Evolutionary conservation across 2,329 filamentous ascomycete genomes (phyloP).

Genomic region (Diaporthe longicolla): DNA sequence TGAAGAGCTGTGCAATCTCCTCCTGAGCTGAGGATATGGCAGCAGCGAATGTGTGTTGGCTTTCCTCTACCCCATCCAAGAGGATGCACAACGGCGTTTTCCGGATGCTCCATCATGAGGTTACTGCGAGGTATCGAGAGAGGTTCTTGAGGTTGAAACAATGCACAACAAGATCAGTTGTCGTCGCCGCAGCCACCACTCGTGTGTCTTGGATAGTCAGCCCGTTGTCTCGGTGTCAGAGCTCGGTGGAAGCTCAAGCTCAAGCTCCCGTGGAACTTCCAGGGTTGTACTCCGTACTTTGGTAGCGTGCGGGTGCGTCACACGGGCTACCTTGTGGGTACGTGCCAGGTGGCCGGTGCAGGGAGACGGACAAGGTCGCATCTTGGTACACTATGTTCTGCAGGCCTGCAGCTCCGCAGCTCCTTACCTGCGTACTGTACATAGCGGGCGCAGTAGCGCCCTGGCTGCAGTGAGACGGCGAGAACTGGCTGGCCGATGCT

Average conservation of each 20-base stretch:
- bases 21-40: conserved; percentile 19
- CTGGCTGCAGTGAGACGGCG: conserved; percentile 13
- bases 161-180: no score
- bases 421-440: not conserved
- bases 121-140: no score
- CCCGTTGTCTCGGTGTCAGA: not conserved
- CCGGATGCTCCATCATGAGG: not conserved
- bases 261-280: conserved; percentile 29
- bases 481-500: conserved; percentile 14
- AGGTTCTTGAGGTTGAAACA: no score
- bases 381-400: conserved; percentile 5
- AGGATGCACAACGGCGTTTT: conserved; percentile 22
- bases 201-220: not conserved
- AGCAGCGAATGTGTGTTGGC: not conserved
- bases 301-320: conserved; percentile 19
- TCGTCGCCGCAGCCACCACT: not conserved
- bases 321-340: conserved; percentile 18
- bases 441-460: conserved; percentile 19
- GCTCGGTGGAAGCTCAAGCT: conserved; percentile 23
- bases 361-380: not conserved
- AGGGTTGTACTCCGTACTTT: no score
- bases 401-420: not conserved
- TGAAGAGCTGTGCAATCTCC: conserved; percentile 36
- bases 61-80: not conserved
- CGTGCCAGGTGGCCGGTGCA: conserved; percentile 1